Base-by-base conservation (phyloP, 176 grass and related monocot species). In the Oryza brachyantha region DNA sequence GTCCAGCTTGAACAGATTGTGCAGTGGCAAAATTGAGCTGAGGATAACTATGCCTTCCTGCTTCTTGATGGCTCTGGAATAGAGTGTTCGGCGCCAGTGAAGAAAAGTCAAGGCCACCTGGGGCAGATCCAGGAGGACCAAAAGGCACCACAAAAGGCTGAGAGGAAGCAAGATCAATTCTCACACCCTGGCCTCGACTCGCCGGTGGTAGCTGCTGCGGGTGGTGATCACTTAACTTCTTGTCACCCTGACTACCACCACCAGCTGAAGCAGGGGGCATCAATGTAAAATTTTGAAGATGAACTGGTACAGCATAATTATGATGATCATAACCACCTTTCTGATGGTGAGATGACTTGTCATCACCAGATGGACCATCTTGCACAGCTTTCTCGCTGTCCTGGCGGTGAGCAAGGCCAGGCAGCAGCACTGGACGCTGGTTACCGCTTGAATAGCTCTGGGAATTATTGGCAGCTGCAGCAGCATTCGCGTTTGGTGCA, bases 101-200 rank as follows among this genome's bases (percentile, higher is more conserved):
- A 45, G 91, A 94, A 38, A 99, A 99, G 73, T 99, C 90, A 7
- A 99, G 93, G 69, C 92, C 96, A 45, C 77, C 46, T 7, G 88
- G 79, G 50, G 83, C 41, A 46, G 80, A 83, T 46, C 83, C 90
- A 81, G 85, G 75, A 40, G 89, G 67, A 40, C 83, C 84, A 79
- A 99, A 99, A 10, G 90, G 96, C 88, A 95, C 89, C 41, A 89
- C 81, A 61, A 99, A 95, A 87, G 92, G 90, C 72, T 93, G 96
- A 63, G 94, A 90, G 34, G 92, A 83, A 3, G 75, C 75, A 52
- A 96, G 73, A 80, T 99, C 96, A 54, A 95, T 84, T 73, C 90
- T 84, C 71, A 90, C 79, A 60, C 87, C 79, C 74, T 93, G 96
- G 58, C 78, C 81, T 62, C 84, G 85, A 63, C 43, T 80, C 7